phyloP scores from a whole-genome alignment of 1,284 basidiomycete genomes.

The Puccinia triticina region DNA sequence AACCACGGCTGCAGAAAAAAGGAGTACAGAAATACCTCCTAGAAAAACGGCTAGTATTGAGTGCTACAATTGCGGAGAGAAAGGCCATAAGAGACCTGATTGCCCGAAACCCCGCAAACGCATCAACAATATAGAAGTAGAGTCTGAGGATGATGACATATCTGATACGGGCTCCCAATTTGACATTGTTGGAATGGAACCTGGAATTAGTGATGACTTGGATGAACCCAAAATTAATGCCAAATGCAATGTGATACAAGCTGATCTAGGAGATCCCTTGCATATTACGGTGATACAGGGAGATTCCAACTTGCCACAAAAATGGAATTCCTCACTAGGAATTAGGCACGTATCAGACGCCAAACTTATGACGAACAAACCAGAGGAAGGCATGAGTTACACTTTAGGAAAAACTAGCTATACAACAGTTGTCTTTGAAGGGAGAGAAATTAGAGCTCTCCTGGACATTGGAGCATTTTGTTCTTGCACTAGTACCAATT shows the following conservation, averaged over 20 bases:
- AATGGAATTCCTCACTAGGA: neutral
- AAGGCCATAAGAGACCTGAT: too few relatives aligned
- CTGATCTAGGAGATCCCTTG: neutral
- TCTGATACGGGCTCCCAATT: too few relatives aligned
- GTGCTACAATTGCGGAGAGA: too few relatives aligned
- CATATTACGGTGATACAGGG: neutral
- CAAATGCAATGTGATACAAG: neutral
- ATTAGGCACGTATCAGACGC: neutral
- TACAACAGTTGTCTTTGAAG: neutral
- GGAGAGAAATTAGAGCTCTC: neutral
- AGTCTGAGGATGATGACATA: too few relatives aligned
- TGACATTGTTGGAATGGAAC: too few relatives aligned
- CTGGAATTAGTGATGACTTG: too few relatives aligned
- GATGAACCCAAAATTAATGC: neutral
- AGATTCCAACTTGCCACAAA: neutral
- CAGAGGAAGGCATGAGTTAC: neutral
- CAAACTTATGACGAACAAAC: neutral
- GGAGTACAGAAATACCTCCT: too few relatives aligned
- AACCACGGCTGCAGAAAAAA: too few relatives aligned
- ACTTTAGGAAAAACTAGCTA: neutral
- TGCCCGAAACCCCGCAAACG: too few relatives aligned
- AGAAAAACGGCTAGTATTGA: too few relatives aligned
- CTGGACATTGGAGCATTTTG: neutral
- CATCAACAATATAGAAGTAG: too few relatives aligned
- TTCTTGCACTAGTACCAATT: neutral